Evolutionary conservation across 352 stramenopile genomes (phyloP).

Genomic region (Phytophthora agathidicida): DNA sequence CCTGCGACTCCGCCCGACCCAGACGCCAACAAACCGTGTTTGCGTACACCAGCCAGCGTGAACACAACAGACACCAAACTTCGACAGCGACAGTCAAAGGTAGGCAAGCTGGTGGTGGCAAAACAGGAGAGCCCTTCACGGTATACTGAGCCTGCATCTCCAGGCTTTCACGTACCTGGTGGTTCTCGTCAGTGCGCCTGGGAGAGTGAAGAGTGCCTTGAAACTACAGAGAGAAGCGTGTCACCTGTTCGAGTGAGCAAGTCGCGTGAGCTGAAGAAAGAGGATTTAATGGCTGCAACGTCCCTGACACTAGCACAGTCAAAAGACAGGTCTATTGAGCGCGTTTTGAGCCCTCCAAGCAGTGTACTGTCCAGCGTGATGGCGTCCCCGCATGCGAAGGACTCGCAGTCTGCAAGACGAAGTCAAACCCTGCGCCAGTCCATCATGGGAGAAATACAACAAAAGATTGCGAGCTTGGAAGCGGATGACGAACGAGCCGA

Average conservation of each 20-base stretch:
- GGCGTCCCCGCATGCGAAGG: neutral
- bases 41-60: slow-evolving; percentile 16
- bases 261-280: neutral
- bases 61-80: slow-evolving; percentile 14
- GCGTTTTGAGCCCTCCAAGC: neutral
- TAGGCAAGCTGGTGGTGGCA: slow-evolving; percentile 1
- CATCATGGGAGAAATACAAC: slow-evolving; percentile 57
- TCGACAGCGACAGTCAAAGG: slow-evolving; percentile 6
- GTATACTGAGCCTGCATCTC: neutral
- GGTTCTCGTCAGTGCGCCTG: neutral
- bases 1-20: neutral
- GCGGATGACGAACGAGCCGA: slow-evolving; percentile 42
- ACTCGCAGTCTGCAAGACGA: neutral
- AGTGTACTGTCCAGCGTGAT: slow-evolving; percentile 1
- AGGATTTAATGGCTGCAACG: neutral
- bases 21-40: neutral
- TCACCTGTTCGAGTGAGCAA: slow-evolving; percentile 1
- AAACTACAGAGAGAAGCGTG: neutral
- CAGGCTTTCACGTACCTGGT: neutral
- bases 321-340: neutral
- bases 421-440: slow-evolving; percentile 28
- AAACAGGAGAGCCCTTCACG: neutral
- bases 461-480: slow-evolving; percentile 49
- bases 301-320: neutral
- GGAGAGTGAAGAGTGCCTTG: neutral